These are phyloP conservation scores for Trichosporon faecale DNA, from an alignment of 1,284 basidiomycete genomes.

Conservation along the genomic window DNA sequence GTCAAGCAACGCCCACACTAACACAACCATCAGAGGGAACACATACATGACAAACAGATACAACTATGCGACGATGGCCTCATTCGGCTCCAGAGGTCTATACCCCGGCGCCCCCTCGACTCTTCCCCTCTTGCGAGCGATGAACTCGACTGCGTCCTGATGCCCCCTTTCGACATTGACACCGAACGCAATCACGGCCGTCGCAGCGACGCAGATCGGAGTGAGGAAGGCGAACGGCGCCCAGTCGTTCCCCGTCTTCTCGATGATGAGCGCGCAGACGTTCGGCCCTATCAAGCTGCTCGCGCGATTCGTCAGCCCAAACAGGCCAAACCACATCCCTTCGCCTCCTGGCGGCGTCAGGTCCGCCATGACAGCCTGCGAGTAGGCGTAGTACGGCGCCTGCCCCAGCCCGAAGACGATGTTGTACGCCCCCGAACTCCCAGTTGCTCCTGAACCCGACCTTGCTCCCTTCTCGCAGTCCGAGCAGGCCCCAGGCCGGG, in stretches of 20 bases:
- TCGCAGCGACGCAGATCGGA: neutral
- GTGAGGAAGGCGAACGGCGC: slow-evolving; percentile 67
- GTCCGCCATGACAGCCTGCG: slow-evolving; percentile 58
- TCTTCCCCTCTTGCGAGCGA: neutral
- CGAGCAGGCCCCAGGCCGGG: slow-evolving; percentile 80
- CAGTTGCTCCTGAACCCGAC: slow-evolving; percentile 75
- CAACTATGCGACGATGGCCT: no score
- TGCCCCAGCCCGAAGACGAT: slow-evolving; percentile 73
- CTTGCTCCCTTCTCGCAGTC: slow-evolving; percentile 64
- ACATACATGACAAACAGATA: no score
- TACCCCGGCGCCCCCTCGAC: no score
- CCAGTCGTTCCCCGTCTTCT: slow-evolving; percentile 54
- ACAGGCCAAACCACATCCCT: slow-evolving; percentile 81
- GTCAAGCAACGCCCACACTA: no score
- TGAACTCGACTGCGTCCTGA: neutral
- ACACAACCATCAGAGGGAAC: no score
- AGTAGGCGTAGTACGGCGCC: slow-evolving; percentile 76
- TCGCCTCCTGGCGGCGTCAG: slow-evolving; percentile 75
- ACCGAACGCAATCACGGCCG: neutral
- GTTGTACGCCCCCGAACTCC: slow-evolving; percentile 67
- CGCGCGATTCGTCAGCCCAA: slow-evolving; percentile 75
- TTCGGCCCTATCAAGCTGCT: slow-evolving; percentile 77
- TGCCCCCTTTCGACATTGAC: neutral
- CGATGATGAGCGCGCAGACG: slow-evolving; percentile 73
- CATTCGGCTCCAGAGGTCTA: no score